Conservation (phyloP, 2,329 filamentous ascomycete genomes). For the Cladophialophora chaetospira region DNA sequence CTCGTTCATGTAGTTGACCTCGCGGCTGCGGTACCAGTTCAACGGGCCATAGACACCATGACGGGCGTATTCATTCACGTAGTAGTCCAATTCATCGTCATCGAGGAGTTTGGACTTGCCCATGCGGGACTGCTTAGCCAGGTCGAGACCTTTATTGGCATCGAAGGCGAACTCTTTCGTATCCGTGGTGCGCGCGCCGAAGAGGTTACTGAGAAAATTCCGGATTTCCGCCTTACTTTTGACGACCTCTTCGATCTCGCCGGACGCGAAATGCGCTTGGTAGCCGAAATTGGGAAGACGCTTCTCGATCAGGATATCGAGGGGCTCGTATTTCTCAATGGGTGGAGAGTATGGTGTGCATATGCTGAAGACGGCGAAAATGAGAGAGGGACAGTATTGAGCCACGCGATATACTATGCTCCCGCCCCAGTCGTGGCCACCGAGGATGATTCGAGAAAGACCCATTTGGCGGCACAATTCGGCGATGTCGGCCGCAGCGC, state of each 20-base stretch:
- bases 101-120: slow-evolving; percentile 56
- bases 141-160: slow-evolving; percentile 61
- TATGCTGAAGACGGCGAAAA: slow-evolving; percentile 74
- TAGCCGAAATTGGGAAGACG: slow-evolving; percentile 73
- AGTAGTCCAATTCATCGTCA: slow-evolving; percentile 74
- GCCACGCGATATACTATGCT: slow-evolving; percentile 72
- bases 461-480: slow-evolving; percentile 65
- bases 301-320: slow-evolving; percentile 61
- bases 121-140: slow-evolving; percentile 64
- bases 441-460: slow-evolving; percentile 68
- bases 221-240: slow-evolving; percentile 64
- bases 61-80: slow-evolving; percentile 69
- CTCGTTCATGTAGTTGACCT: slow-evolving; percentile 78
- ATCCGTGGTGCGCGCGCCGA: slow-evolving; percentile 63
- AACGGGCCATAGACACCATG: slow-evolving; percentile 76
- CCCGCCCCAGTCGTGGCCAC: slow-evolving; percentile 92
- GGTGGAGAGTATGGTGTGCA: slow-evolving; percentile 74
- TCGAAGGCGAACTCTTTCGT: slow-evolving; percentile 59
- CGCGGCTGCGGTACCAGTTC: slow-evolving; percentile 82
- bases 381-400: slow-evolving; percentile 70
- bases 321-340: slow-evolving; percentile 52
- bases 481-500: slow-evolving; percentile 72
- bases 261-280: slow-evolving; percentile 75
- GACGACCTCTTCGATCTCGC: slow-evolving; percentile 63
- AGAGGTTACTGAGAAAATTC: slow-evolving; percentile 71